Base-by-base conservation (phyloP, 2,329 filamentous ascomycete genomes). In the Trichoderma gracile region DNA sequence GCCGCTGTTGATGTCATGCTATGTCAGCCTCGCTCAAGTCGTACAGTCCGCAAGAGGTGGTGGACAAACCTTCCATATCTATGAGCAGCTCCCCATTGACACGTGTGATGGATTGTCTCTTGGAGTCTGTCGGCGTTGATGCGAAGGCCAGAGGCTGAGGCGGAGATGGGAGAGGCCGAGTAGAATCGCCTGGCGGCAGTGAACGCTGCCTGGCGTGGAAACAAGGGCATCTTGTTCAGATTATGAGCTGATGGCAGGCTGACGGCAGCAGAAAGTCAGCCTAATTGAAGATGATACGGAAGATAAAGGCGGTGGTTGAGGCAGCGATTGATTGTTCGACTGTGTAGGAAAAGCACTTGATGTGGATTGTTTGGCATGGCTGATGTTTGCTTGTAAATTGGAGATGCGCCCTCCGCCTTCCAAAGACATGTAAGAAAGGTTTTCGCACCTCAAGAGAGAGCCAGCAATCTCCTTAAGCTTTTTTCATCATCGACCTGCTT, bases 11-110 rank as follows among this genome's bases (percentile, higher is more conserved):
- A 25, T 38, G 5, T 38, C 12, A 38, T 38, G 33, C 4, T 17
- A 2, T 17, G 15, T 63, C 19, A 63, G 50, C 23, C 17, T 54
- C 14, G 10, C 15, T 15, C 9, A n/a, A 5, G n/a, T 40, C 10
- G n/a, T n/a, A 8, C 19, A 25, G 23, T 23, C 15, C 19, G 14
- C 15, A 5, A 14, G 0, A 33, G 21, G 9, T 17, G 5, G 1
- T 15, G 3, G 5, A 42, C 76, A 70, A 12, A 76, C 75, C 45
- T 63, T 49, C 72, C 72, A 46, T 72, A 73, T 30, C 69, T 66
- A 58, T 74, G 68, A 17, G 72, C 71, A 2, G 70, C 68, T 2
- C 73, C 73, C 73, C 73, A 77, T 74, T 71, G 73, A 70, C 71
- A 72, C 17, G 66, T 77, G 67, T 68, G 68, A 68, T 72, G 77